Percentiles rank a stretch among this genome's conserved stretches.
These are phyloP conservation scores for Nicotiana obtusifolia DNA, from an alignment of 257 asterid genomes.

Conservation along the genomic window DNA sequence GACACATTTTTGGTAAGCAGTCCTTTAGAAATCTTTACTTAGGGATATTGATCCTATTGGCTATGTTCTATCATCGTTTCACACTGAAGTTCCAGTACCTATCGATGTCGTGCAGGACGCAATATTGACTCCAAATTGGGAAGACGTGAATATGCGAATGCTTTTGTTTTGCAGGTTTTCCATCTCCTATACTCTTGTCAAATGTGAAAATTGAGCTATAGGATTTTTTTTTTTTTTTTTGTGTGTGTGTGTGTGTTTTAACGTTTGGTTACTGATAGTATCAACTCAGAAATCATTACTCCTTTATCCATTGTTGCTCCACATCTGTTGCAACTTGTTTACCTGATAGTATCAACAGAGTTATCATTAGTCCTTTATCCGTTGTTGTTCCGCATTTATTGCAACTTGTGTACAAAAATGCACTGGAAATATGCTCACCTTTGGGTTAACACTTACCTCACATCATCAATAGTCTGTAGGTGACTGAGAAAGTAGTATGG, in stretches of 20 bases:
- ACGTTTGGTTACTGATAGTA: background rate
- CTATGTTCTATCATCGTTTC: background rate
- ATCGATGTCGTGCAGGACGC: slow-evolving; percentile 37
- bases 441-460: background rate
- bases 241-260: too few species aligned
- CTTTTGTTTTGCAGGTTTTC: slow-evolving; percentile 54
- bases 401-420: background rate
- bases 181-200: slow-evolving; percentile 12
- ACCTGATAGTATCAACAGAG: background rate
- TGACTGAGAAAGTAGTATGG: background rate
- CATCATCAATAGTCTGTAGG: background rate
- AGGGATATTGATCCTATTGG: slow-evolving; percentile 3
- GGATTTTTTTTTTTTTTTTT: background rate
- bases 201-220: background rate
- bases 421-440: background rate
- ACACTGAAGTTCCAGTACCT: slow-evolving; percentile 1
- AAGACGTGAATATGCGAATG: slow-evolving; percentile 31
- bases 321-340: background rate
- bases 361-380: background rate
- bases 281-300: background rate
- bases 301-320: background rate
- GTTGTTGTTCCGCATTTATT: background rate
- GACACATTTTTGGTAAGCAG: slow-evolving; percentile 36
- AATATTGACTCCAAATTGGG: slow-evolving; percentile 26
- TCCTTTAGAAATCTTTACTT: slow-evolving; percentile 8